These are phyloP conservation scores for Blastobotrys indianensis DNA, from an alignment of 1,139 yeast genomes.

Conservation along the genomic window DNA sequence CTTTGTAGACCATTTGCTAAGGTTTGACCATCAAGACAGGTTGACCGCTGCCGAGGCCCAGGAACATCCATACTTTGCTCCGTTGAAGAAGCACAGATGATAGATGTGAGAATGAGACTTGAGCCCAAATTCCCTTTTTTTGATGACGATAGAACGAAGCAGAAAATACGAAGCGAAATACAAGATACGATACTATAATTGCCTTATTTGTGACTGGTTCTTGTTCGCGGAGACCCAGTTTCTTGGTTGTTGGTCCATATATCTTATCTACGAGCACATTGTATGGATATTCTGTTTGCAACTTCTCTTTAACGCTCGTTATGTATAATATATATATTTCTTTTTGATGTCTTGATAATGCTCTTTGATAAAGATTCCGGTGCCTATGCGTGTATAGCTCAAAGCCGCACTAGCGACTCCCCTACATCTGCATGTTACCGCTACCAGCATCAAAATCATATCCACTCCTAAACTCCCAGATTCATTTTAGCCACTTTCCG, in stretches of 20 bases:
- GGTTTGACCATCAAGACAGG: constrained; percentile 93
- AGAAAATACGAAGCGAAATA: constrained; percentile 84
- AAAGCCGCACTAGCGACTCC: no score
- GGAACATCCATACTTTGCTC: constrained; percentile 68
- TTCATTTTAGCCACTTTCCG: no score
- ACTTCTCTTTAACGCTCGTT: no score
- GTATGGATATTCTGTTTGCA: no score
- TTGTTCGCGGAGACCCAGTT: background rate
- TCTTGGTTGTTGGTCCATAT: no score
- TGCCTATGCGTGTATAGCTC: no score
- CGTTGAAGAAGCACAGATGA: constrained; percentile 24
- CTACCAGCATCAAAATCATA: no score
- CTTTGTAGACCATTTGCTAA: constrained; percentile 71
- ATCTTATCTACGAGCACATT: no score
- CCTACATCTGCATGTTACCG: no score
- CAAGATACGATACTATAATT: background rate
- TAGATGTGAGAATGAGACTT: background rate
- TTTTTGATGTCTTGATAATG: background rate
- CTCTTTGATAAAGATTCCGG: no score
- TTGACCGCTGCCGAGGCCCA: constrained; percentile 93
- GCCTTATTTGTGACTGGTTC: background rate
- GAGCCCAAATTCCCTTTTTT: background rate
- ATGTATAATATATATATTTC: background rate
- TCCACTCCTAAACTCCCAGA: no score
- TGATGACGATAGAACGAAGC: constrained; percentile 80